These are phyloP conservation scores for Talaromyces sp. DNA, from an alignment of 2,329 filamentous ascomycete genomes.

Conservation along the genomic window DNA sequence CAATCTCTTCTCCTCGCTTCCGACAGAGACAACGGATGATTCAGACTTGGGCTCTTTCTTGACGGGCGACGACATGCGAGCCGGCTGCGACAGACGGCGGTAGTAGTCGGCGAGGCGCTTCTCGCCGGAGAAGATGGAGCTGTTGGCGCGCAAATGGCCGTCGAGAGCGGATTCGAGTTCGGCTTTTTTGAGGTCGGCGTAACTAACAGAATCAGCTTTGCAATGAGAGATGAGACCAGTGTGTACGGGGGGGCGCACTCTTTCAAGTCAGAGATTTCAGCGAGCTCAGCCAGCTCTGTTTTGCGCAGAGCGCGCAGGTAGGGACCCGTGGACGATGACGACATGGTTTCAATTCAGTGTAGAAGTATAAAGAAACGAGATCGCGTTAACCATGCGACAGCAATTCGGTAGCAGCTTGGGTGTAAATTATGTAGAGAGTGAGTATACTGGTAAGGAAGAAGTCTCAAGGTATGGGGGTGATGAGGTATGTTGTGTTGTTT, in stretches of 20 bases:
- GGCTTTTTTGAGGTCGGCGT: conserved; percentile 67
- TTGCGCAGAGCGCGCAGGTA: conserved; percentile 83
- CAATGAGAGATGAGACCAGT: not conserved
- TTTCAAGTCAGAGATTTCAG: conserved; percentile 64
- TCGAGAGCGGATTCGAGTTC: conserved; percentile 76
- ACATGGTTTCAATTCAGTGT: conserved; percentile 24
- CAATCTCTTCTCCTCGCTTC: conserved; percentile 35
- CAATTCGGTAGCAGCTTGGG: conserved; percentile 1
- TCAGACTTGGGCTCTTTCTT: conserved; percentile 47
- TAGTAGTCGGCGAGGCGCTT: conserved; percentile 71
- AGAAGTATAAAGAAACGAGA: conserved; percentile 24
- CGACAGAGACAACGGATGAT: conserved; percentile 24
- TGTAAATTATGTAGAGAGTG: not conserved
- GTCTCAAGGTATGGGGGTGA: not conserved
- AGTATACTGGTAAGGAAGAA: not conserved
- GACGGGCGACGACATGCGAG: conserved; percentile 43
- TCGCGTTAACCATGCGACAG: conserved; percentile 51
- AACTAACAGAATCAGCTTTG: conserved; percentile 47
- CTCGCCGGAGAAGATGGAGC: conserved; percentile 60
- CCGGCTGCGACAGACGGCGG: conserved; percentile 46
- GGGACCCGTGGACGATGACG: conserved; percentile 62
- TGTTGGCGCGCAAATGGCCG: conserved; percentile 66
- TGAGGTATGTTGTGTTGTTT: not conserved
- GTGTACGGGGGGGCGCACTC: conserved; percentile 57
- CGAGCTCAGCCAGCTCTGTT: conserved; percentile 70